Percentiles rank a stretch among this genome's conserved stretches.
Conservation (phyloP, 2,329 filamentous ascomycete genomes). For the Aspergillus pseudonomiae region DNA sequence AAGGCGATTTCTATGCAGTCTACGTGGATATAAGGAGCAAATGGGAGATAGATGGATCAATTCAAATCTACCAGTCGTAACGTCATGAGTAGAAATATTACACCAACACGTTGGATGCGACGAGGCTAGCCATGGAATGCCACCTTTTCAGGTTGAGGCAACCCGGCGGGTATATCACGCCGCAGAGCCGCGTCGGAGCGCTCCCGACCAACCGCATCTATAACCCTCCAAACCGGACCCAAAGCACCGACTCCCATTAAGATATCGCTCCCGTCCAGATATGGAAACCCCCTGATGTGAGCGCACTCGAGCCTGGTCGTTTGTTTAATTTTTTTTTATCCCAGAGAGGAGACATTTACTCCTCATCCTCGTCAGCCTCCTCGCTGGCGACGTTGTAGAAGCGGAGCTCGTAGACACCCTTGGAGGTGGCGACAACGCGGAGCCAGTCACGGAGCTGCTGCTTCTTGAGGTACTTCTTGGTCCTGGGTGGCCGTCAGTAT, state of each 20-base stretch:
- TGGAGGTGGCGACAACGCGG: slow-evolving; percentile 95
- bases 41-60: slow-evolving; percentile 25
- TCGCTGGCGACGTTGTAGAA: slow-evolving; percentile 99
- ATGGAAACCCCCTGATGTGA: slow-evolving; percentile 17
- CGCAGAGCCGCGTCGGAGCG: slow-evolving; percentile 2
- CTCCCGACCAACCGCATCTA: slow-evolving; percentile 19
- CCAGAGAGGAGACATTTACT: slow-evolving; percentile 64
- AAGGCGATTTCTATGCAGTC: neutral
- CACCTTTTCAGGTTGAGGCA: slow-evolving; percentile 18
- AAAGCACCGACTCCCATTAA: slow-evolving; percentile 8
- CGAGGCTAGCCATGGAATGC: slow-evolving; percentile 1
- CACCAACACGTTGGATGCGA: slow-evolving; percentile 9
- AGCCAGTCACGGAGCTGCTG: slow-evolving; percentile 99
- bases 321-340: slow-evolving; percentile 8
- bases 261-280: slow-evolving; percentile 9
- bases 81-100: slow-evolving; percentile 32
- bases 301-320: slow-evolving; percentile 1
- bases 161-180: neutral
- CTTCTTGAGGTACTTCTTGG: slow-evolving; percentile 99
- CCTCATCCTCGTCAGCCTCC: slow-evolving; percentile 95
- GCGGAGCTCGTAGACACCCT: slow-evolving; percentile 98
- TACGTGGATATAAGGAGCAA: neutral
- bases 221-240: slow-evolving; percentile 16
- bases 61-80: slow-evolving; percentile 36
- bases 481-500: slow-evolving; percentile 57